These are phyloP conservation scores for Solanum etuberosum DNA, from an alignment of 257 asterid species.

Conservation along the genomic window DNA sequence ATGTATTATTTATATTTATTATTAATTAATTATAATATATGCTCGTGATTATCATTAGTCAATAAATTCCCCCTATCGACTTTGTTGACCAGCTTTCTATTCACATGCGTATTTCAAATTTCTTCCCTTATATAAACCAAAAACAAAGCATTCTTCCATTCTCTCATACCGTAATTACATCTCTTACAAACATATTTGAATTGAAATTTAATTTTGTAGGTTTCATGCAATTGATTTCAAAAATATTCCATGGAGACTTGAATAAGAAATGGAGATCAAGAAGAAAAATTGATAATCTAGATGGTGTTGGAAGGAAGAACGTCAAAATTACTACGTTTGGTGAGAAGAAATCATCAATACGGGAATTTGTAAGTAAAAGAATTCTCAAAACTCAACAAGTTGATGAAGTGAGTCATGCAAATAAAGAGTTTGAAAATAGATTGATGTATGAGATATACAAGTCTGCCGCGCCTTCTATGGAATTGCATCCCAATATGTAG, in stretches of 20 bases:
- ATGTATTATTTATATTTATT: neutral
- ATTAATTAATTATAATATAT: too few species aligned
- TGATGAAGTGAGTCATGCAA: neutral
- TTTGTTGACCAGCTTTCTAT: neutral
- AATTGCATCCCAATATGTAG: slow-evolving; percentile 14
- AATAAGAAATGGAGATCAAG: slow-evolving; percentile 11
- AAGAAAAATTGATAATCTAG: slow-evolving; percentile 3
- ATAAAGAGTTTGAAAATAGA: slow-evolving; percentile 43
- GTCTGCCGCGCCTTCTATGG: slow-evolving; percentile 42
- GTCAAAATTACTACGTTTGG: slow-evolving; percentile 13
- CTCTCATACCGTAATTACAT: neutral
- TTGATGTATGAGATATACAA: slow-evolving; percentile 61
- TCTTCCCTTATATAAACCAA: neutral
- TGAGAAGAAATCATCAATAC: neutral
- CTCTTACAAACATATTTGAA: neutral
- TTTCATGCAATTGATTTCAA: neutral
- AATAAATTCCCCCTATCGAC: neutral
- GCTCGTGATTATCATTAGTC: neutral
- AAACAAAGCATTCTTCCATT: neutral
- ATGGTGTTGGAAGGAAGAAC: neutral
- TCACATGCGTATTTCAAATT: too few species aligned
- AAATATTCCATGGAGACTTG: neutral
- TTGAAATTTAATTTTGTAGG: neutral
- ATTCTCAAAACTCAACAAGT: neutral
- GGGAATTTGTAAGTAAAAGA: neutral